phyloP scores from a whole-genome alignment of 1,139 yeast species.

The Candida smagusa region DNA sequence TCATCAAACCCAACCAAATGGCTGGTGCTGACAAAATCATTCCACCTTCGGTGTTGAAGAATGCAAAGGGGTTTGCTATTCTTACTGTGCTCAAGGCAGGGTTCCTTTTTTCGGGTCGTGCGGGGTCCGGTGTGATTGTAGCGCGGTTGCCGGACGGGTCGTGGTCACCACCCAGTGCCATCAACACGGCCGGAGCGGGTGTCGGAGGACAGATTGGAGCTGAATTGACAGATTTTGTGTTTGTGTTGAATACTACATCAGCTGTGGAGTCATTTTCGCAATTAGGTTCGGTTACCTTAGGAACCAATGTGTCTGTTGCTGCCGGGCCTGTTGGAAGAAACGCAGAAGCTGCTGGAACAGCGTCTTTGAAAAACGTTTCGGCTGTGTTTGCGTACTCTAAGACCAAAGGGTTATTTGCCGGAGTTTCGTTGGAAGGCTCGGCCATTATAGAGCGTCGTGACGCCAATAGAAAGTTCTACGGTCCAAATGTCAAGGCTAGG shows the following conservation, averaged over 20 bases:
- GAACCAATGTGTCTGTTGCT: constrained; percentile 95
- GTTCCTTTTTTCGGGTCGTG: constrained; percentile 91
- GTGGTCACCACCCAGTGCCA: constrained; percentile 99
- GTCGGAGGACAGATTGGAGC: constrained; percentile 98
- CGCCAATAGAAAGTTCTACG: constrained; percentile 93
- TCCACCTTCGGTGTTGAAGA: constrained; percentile 82
- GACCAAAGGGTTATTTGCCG: constrained; percentile 95
- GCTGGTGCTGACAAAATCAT: constrained; percentile 87
- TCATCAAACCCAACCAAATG: constrained; percentile 92
- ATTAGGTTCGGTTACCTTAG: constrained; percentile 89
- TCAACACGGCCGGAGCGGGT: constrained; percentile 96
- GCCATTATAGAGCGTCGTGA: constrained; percentile 94
- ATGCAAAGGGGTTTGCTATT: constrained; percentile 90
- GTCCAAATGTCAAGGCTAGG: constrained; percentile 81
- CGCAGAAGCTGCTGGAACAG: constrained; percentile 97
- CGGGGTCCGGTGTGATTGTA: constrained; percentile 94
- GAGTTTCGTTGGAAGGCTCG: constrained; percentile 95
- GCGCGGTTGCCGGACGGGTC: constrained; percentile 91
- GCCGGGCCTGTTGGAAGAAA: constrained; percentile 98
- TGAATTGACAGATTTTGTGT: constrained; percentile 93
- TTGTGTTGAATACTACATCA: constrained; percentile 76
- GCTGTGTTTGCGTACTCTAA: constrained; percentile 93
- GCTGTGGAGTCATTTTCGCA: constrained; percentile 96
- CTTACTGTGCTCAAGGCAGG: constrained; percentile 95
- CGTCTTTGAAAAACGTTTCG: constrained; percentile 81